Evolutionary conservation across 192 early-diverging fungal genomes (phyloP), one percentile per base, ranked within the genome.

Genomic region (Coemansia sp.): DNA sequence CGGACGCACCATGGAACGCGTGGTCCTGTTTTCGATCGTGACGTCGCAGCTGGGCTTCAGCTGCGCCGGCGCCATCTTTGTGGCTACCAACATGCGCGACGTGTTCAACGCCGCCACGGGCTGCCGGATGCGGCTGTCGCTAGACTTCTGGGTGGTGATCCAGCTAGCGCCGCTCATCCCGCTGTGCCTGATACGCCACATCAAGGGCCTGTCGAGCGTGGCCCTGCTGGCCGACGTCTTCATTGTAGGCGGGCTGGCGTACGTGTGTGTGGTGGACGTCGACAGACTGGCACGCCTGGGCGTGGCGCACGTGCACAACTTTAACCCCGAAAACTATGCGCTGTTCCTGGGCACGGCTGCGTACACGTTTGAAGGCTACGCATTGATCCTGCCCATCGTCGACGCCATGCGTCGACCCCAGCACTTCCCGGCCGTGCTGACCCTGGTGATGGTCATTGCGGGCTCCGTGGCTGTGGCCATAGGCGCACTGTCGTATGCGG

Each of bases 301-400:
- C 20, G 35, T 41, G 36, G 54, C 81, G 22, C 78, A 78, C 9
- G 75, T 92, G 14, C 67, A 65, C 29, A 46, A 51, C 43, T 80
- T 95, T 57, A 97, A 97, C 70, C 51, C 68, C 25, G 69, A 79
- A 25, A 73, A 76, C 29, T 94, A 89, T 48, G 77, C 89, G 18
- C 66, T 94, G 38, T 94, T 96, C 51, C 81, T 98, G 38, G 94
- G 94, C 27, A 92, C 94, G 14, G 94, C 94, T 43, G 88, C 91
- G 32, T 93, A 83, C 72, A 81, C 85, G 0, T 96, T 87, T 54
- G 89, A 89, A 66, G 86, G 90, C 28, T 87, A 93, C 53, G 90
- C 90, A 25, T 56, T 91, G 36, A 82, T 85, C 1, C 67, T 85
- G 57, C 83, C 83, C 2, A 81, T 85, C 45, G 76, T 77, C 13